Evolutionary conservation across 1,139 yeast genomes (phyloP).

Genomic region (Hyphopichia wangnamkhiaoensis): DNA sequence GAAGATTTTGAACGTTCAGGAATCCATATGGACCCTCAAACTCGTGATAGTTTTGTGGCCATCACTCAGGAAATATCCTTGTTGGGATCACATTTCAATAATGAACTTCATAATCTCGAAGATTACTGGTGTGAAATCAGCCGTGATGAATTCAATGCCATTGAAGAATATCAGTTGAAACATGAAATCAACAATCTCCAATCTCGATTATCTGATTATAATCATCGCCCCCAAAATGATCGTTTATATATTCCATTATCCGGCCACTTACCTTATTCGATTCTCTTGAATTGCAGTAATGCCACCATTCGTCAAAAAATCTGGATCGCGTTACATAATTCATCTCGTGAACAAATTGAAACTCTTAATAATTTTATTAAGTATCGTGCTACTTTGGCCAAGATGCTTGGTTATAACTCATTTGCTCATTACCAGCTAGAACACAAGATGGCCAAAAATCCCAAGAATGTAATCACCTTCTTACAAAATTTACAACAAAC

Average conservation of each 20-base stretch:
- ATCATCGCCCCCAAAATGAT: no score
- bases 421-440: constrained; percentile 80
- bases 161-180: constrained; percentile 23
- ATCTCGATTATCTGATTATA: constrained; percentile 15
- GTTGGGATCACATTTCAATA: constrained; percentile 75
- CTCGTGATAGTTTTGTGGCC: constrained; percentile 70
- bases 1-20: constrained; percentile 93
- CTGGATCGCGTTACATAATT: constrained; percentile 73
- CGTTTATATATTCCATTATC: constrained; percentile 61
- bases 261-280: constrained; percentile 67
- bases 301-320: constrained; percentile 62
- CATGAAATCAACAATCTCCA: constrained; percentile 30
- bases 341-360: constrained; percentile 58
- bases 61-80: constrained; percentile 81
- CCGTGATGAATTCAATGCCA: constrained; percentile 29
- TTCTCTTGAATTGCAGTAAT: constrained; percentile 60
- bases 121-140: constrained; percentile 41
- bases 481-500: constrained; percentile 55
- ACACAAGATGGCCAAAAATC: constrained; percentile 87
- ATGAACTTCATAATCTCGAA: constrained; percentile 52
- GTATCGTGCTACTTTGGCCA: constrained; percentile 71
- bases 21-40: constrained; percentile 71
- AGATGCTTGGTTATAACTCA: constrained; percentile 68
- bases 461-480: constrained; percentile 73
- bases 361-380: constrained; percentile 60